Conservation (phyloP, 2,329 filamentous ascomycete species). For the Cytospora piceae region DNA sequence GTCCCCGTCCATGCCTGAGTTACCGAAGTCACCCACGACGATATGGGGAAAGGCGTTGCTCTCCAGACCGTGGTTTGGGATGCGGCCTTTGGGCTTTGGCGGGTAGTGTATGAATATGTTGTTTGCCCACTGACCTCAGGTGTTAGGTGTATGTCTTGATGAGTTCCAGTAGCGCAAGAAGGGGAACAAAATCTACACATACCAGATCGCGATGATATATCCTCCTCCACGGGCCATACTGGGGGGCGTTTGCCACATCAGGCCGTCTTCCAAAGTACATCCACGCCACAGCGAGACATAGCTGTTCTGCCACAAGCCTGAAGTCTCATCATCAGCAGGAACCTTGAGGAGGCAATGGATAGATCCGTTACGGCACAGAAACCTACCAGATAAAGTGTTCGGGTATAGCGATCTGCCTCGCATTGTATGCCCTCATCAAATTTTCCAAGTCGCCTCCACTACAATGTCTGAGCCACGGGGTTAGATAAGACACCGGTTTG, state of each 20-base stretch:
- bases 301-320: constrained; percentile 14
- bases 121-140: neutral
- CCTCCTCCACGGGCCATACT: neutral
- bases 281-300: constrained; percentile 12
- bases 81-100: neutral
- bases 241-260: neutral
- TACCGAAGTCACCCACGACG: constrained; percentile 5
- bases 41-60: constrained; percentile 4
- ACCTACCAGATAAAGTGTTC: constrained; percentile 13
- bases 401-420: neutral
- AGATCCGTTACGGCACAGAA: too few species aligned
- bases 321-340: neutral
- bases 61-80: neutral
- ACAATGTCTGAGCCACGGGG: neutral
- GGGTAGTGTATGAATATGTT: constrained; percentile 10
- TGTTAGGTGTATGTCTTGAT: neutral
- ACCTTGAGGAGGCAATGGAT: too few species aligned
- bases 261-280: constrained; percentile 11
- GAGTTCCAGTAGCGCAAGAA: too few species aligned
- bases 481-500: neutral
- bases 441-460: neutral
- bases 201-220: constrained; percentile 8
- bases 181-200: neutral
- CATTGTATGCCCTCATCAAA: neutral
- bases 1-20: neutral